Base-by-base conservation (phyloP, 768 basidiomycete species). In the Amanita phalloides region DNA sequence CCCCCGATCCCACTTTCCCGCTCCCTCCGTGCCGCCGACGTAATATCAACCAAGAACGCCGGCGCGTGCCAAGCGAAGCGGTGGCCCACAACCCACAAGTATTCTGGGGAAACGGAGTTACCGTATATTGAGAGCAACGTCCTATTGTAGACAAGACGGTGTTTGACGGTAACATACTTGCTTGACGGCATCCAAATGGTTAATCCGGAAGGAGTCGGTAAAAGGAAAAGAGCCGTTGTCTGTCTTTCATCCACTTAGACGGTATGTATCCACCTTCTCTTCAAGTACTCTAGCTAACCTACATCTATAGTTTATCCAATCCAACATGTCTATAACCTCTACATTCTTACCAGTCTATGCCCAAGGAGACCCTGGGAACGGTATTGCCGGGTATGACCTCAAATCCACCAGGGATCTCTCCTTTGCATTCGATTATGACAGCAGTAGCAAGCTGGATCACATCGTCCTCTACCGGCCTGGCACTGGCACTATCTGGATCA, bases 11-110 rank as follows among this genome's bases (percentile, higher is more conserved):
- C 72, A 0, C 88, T 87, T 32, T 76, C 67, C 44, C 61, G 62
- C 4, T 71, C 70, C 13, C 87, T 75, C 62, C 86, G 78, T 4
- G 72, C 73, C 39, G 71, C 75, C 0, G 86, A 77, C 6, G 88
- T 80, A 48, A 90, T 87, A 62, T 90, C 87, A 7, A 90, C 86
- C 39, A 90, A 71, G 50, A 89, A 76, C 0, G 80, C 82, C 1
- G 86, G 85, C 37, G 78, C 79, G 17, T 17, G 17, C 17, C 33
- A 33, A 33, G 33, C 33, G 7, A 7, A 33, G 7, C 33, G n/a
- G n/a, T n/a, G n/a, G n/a, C n/a, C n/a, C n/a, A n/a, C n/a, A n/a
- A n/a, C n/a, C n/a, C n/a, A n/a, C n/a, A n/a, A n/a, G n/a, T n/a
- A n/a, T n/a, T n/a, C n/a, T n/a, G n/a, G n/a, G n/a, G n/a, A n/a